Evolutionary conservation across 352 stramenopile species (phyloP).

Genomic region (Aphanomyces cochlioides): DNA sequence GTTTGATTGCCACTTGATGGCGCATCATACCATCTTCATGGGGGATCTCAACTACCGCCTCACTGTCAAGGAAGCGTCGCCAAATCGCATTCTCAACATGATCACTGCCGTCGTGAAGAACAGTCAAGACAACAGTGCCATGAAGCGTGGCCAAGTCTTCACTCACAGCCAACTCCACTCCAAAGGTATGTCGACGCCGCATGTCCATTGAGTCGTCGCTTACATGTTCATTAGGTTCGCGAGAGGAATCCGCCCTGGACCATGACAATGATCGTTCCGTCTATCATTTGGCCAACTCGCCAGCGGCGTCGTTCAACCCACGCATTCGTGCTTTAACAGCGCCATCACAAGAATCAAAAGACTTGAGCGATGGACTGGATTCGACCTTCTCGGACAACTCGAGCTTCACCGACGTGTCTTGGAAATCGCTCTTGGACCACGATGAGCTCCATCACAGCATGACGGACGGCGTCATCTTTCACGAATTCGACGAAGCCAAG

Average conservation of each 20-base stretch:
- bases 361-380: too few species aligned
- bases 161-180: background rate
- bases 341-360: too few species aligned
- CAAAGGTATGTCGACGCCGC: background rate
- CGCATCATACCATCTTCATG: conserved; percentile 86
- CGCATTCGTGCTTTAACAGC: too few species aligned
- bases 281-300: too few species aligned
- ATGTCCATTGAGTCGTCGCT: too few species aligned
- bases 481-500: conserved; percentile 66
- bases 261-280: too few species aligned
- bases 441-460: conserved; percentile 68
- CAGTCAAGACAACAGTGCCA: background rate
- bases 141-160: background rate
- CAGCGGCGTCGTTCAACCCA: too few species aligned
- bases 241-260: too few species aligned
- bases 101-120: background rate
- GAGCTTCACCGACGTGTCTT: background rate
- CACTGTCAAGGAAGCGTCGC: conserved; percentile 35
- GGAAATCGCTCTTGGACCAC: conserved; percentile 48
- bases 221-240: background rate
- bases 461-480: conserved; percentile 62
- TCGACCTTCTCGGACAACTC: too few species aligned
- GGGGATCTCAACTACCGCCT: conserved; percentile 90
- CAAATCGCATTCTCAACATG: conserved; percentile 21
- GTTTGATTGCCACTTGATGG: conserved; percentile 76